A percentile compares a stretch with the other conserved stretches of the same genome.
Evolutionary conservation across 2,329 filamentous ascomycete genomes (phyloP).

Genomic region (Aspergillus clavatus): DNA sequence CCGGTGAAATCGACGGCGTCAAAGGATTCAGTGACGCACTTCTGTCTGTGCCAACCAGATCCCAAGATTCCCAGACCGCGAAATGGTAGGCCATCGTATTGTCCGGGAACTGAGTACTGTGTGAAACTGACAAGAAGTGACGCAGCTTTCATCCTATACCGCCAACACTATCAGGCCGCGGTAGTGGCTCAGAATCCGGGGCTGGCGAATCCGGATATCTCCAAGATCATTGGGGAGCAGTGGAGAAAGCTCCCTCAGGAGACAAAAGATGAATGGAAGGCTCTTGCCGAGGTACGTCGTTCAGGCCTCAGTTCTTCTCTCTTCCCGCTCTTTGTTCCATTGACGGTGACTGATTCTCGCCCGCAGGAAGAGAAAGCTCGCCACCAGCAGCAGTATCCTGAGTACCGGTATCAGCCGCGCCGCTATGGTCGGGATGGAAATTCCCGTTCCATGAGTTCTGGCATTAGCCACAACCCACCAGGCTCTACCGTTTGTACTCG

Average conservation of each 20-base stretch:
- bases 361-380: constrained; percentile 76
- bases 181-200: constrained; percentile 82
- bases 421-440: constrained; percentile 55
- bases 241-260: constrained; percentile 75
- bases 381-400: constrained; percentile 84
- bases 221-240: constrained; percentile 91
- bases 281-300: constrained; percentile 69
- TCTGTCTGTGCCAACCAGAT: constrained; percentile 66
- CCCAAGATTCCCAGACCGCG: constrained; percentile 66
- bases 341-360: constrained; percentile 3
- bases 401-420: constrained; percentile 89
- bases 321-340: neutral
- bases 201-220: constrained; percentile 90
- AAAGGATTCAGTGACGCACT: constrained; percentile 45
- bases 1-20: constrained; percentile 31
- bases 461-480: constrained; percentile 34
- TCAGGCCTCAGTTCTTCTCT: neutral
- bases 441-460: constrained; percentile 31
- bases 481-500: constrained; percentile 37
- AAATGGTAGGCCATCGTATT: constrained; percentile 55
- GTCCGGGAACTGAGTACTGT: constrained; percentile 10
- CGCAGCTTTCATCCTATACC: constrained; percentile 94
- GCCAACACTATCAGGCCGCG: constrained; percentile 80
- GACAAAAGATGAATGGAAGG: constrained; percentile 80
- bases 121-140: constrained; percentile 53